Base-by-base conservation (phyloP, 129 eudicot genomes). In the Tanacetum coccineum region DNA sequence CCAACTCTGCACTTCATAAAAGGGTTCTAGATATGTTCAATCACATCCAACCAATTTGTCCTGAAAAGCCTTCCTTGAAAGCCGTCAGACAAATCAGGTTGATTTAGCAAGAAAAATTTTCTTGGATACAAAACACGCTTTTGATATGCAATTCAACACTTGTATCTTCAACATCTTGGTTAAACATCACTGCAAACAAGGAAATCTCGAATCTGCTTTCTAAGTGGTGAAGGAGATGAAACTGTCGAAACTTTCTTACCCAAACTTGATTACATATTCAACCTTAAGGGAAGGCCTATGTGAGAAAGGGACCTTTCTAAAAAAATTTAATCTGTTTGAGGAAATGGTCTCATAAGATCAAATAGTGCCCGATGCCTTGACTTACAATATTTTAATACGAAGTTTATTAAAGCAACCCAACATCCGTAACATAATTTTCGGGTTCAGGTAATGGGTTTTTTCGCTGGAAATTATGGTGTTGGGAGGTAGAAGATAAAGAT, bases 81-180 rank as follows among this genome's bases (percentile, higher is more conserved):
- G 96, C 98, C 11, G 62, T 91, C 15, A 87, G 96, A 80, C 84
- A 0, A 53, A 85, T 66, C 82, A 81, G 61, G 78, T 79, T 57
- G 89, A 78, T 66, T 72, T 91, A 76, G 98, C 98, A 3, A 76
- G 87, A 75, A 66, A 6, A 22, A 83, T 91, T 51, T 86, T 91
- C 44, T 55, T 85, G 76, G 69, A 72, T 58, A 19, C 85, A 0
- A 83, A 77, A 75, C 83, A 69, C 59, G 67, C 80, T 51, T 82
- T 78, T 7, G 59, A 73, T 51, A 73, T 91, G 57, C 64, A 62
- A 67, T 91, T 91, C 11, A 91, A 91, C 59, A 87, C 98, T 10
- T 91, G 96, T 78, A 83, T 91, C 58, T 86, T 85, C 81, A 91
- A 91, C 80, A 91, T 91, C 67, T 71, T 91, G 82, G 87, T 91